phyloP scores from a whole-genome alignment of 257 asterid species.

The Oldenlandia corymbosa region DNA sequence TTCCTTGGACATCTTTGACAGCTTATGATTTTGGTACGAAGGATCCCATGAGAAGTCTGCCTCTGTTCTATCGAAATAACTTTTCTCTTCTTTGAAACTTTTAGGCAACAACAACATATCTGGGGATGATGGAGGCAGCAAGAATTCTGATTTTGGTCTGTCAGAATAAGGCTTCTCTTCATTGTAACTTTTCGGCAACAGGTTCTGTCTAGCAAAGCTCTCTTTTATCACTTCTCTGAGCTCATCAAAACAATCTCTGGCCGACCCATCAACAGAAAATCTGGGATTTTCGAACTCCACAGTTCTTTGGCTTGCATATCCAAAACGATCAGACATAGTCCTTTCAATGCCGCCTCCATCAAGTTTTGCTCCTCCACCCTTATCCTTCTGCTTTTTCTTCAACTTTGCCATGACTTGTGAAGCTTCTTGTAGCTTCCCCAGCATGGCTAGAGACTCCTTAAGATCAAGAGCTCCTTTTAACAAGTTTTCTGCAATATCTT shows the following conservation, averaged over 20 bases:
- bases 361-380: constrained; percentile 15
- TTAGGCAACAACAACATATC: constrained; percentile 5
- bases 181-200: constrained; percentile 34
- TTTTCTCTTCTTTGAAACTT: constrained; percentile 16
- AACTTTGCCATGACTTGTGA: constrained; percentile 33
- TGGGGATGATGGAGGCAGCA: constrained; percentile 4
- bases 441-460: constrained; percentile 54
- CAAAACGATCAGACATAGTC: constrained; percentile 28
- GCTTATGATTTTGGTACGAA: background rate
- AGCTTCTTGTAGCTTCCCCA: constrained; percentile 57
- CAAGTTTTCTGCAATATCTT: constrained; percentile 45
- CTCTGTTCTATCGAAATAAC: constrained; percentile 8
- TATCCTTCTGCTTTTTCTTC: constrained; percentile 38
- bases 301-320: constrained; percentile 15
- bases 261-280: constrained; percentile 31
- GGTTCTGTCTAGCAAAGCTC: constrained; percentile 55
- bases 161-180: constrained; percentile 16
- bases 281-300: constrained; percentile 35
- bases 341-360: constrained; percentile 19
- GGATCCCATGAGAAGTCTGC: constrained; percentile 6
- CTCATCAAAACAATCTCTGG: constrained; percentile 67
- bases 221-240: constrained; percentile 62
- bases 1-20: constrained; percentile 11
- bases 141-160: constrained; percentile 4
- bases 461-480: constrained; percentile 63